phyloP scores from a whole-genome alignment of 2,329 filamentous ascomycete genomes.

The Akanthomyces dipterigenus region DNA sequence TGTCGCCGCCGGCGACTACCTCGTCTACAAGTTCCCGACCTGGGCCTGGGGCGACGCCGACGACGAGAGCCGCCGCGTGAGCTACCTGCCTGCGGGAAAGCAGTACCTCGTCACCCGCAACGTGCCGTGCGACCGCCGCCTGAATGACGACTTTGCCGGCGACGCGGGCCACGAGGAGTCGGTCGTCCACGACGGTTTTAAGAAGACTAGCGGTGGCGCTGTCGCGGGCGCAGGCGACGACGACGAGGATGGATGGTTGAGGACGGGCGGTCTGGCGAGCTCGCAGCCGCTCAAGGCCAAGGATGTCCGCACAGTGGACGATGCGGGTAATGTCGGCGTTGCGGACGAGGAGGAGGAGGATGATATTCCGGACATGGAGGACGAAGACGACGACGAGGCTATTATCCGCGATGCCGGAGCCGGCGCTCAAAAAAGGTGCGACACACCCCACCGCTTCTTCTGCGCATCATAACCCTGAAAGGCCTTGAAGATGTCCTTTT shows the following conservation, averaged over 20 bases:
- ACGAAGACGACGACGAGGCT: slow-evolving; percentile 93
- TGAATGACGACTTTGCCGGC: slow-evolving; percentile 90
- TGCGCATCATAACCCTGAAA: too few species aligned
- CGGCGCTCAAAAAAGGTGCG: slow-evolving; percentile 41
- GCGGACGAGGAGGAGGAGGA: slow-evolving; percentile 58
- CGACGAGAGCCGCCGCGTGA: slow-evolving; percentile 67
- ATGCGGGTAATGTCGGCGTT: slow-evolving; percentile 79
- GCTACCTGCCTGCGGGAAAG: slow-evolving; percentile 79
- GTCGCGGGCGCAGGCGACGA: slow-evolving; percentile 37
- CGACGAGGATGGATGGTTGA: slow-evolving; percentile 84
- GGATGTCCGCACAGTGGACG: slow-evolving; percentile 83
- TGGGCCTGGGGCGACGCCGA: slow-evolving; percentile 96
- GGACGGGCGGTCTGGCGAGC: slow-evolving; percentile 72
- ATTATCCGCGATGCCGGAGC: slow-evolving; percentile 73
- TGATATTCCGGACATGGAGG: slow-evolving; percentile 97
- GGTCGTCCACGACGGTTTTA: slow-evolving; percentile 67
- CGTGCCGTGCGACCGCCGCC: slow-evolving; percentile 83
- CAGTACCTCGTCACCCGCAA: slow-evolving; percentile 94
- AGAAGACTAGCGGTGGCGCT: slow-evolving; percentile 32
- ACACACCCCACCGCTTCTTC: neutral
- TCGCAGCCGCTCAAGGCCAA: slow-evolving; percentile 68
- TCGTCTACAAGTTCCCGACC: slow-evolving; percentile 97
- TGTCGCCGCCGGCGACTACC: slow-evolving; percentile 88
- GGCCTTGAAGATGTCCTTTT: too few species aligned
- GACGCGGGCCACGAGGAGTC: slow-evolving; percentile 82